Evolutionary conservation across 371 early-diverging fungal species (phyloP), one percentile per base, ranked within the genome.

Genomic region (Dinochytrium kinnereticum): DNA sequence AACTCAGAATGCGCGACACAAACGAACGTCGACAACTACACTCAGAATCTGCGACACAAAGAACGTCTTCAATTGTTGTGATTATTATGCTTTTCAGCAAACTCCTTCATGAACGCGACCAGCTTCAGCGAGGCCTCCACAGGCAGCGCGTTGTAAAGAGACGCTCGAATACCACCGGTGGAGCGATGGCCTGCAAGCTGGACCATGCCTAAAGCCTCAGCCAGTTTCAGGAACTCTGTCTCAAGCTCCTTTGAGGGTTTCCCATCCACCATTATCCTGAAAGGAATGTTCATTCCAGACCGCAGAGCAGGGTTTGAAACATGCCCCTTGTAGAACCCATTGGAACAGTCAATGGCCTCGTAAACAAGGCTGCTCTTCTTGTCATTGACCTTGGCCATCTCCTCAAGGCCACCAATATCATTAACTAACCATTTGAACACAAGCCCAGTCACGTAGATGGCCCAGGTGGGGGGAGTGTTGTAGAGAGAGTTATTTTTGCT

Each of bases 391-490:
- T 78, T 71, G n/a, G 84, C 87, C 38, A 96, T 92, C 0, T 72
- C 88, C 1, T 76, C 77, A 0, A 97, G 72, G 1, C 96, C 96
- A n/a, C 97, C 96, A 49, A 88, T 76, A n/a, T 86, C 86, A 59
- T 78, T 69, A 39, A 91, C 77, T 39, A 82, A 61, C 91, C 93
- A 94, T 67, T 96, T 88, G 79, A 96, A 91, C 36, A 95, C 94
- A 3, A 97, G 84, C 21, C 91, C 91, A 7, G 92, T 89, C 75
- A 98, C 90, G 82, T 96, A 97, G 79, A 98, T 97, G n/a, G 94
- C 82, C 79, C 91, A 97, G 51, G 94, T 94, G 30, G 98, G 96
- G 59, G 99, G 99, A 30, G 99, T 98, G 78, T 98, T 96, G 86
- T 96, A 96, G 83, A 98, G 85, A 17, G 96, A 95, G 68, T 91